Evolutionary conservation across 2,329 filamentous ascomycete genomes (phyloP), one percentile per base, ranked within the genome.

Genomic region (Claviceps sp.): DNA sequence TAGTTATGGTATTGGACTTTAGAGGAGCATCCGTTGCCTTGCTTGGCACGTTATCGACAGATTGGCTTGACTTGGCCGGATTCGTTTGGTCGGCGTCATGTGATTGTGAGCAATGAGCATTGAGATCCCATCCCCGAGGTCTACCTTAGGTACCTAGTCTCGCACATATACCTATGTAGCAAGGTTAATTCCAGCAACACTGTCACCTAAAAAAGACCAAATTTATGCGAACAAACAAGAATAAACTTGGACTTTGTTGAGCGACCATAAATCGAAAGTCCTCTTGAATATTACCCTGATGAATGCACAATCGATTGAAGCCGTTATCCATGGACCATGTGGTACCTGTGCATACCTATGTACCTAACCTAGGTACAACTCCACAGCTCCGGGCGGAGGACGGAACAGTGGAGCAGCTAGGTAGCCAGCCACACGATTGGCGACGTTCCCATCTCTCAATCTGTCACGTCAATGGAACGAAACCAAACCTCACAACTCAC

Each of bases 371-470:
- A 30, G 26, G 7, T 30, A 30, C 54, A 59, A 49, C 53, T 20
- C 11, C 40, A 7, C 36, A 41, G 18, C 16, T 30, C 8, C 9
- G 6, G 2, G 3, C 11, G 24, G 18, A 30, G 6, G 3, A 2
- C 11, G 24, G 24, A 30, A 51, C 41, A 30, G 46, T 52, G 50
- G 45, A 37, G 49, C 53, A 54, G 56, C 54, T 58, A 60, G 54
- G 54, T 49, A 50, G 49, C 49, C 49, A 34, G 30, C 30, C 30
- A 34, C 30, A 55, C 50, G 46, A 38, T 45, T 41, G 48, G 51
- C 51, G 55, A 59, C 57, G 51, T 59, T 55, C 50, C 41, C 44
- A 36, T 51, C 53, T 49, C 53, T 53, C 54, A 37, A 52, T 52
- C 55, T 54, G 47, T 54, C 55, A 54, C 54, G 49, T 55, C 48